Base-by-base conservation (phyloP, 495 filamentous ascomycete genomes). In the Daldinia caldariorum region DNA sequence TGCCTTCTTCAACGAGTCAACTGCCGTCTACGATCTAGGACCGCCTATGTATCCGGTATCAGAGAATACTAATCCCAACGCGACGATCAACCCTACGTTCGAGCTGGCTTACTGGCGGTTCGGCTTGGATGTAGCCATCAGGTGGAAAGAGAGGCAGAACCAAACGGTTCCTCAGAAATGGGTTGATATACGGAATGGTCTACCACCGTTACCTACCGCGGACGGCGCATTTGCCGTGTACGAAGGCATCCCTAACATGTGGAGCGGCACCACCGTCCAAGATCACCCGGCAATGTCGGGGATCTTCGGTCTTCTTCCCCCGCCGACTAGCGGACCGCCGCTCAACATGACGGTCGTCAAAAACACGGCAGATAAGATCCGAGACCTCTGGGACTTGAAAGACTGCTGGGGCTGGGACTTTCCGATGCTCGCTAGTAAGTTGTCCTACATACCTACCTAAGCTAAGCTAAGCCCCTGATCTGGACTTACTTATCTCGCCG, bases 351-450 rank as follows among this genome's bases (percentile, higher is more conserved):
- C 74, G 0, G 73, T 82, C 5, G 66, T 84, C 26, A 70, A 56
- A n/a, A 79, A 78, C 20, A 87, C 82, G 22, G 79, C 83, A 38
- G 72, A 67, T 0, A 81, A 77, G 67, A 83, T 86, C 34, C 75
- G 78, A 20, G 67, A 78, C 51, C 70, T 78, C 13, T 86, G 83
- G 84, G 78, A 80, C 67, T 78, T 85, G 66, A 77, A 79, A 2
- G 77, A 82, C 45, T 81, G 77, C 32, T 86, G 82, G 69, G 84
- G 83, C 6, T 87, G 85, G 83, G 84, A 86, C 61, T 86, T 87
- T 70, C 78, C 78, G 14, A 79, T 85, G 77, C 70, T 87, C n/a
- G 82, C 83, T 14, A 86, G 73, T 75, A 59, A 59, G 73, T 73
- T 38, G 22, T 6, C 18, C 14, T 18, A n/a, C n/a, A n/a, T n/a